Base-by-base conservation (phyloP, 1,139 yeast genomes). In the Diutina neorugosa region DNA sequence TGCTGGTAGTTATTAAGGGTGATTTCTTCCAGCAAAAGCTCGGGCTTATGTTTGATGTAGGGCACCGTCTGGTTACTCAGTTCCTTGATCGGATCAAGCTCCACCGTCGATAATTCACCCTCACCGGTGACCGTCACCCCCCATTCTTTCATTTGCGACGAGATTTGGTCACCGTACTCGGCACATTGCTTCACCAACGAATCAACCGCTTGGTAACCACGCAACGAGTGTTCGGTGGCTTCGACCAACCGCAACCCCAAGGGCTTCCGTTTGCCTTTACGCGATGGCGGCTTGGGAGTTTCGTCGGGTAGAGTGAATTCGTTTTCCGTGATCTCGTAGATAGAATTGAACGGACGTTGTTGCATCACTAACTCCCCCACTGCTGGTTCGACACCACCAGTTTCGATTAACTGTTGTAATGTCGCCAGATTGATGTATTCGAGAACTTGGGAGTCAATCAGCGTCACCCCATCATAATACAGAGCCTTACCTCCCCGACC, bases 161-260 rank as follows among this genome's bases (percentile, higher is more conserved):
- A 76, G 54, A 94, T 87, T 12, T 73, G 69, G 9, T 75, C 72
- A 53, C 98, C 96, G 58, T 87, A 84, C 31, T 80, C 78, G 12
- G 91, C 82, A 69, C 99, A 94, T 60, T 82, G 80, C 58, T 83
- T 82, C 55, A 94, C 88, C 59, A 94, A 73, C 23, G 95, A 85
- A 62, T 93, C 98, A 43, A 93, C 96, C 0, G 98, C 98, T 57
- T 84, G 85, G 64, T 93, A 94, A 3, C 98, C 98, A 60, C 82
- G 80, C 58, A 93, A 73, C 20, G 91, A 84, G 56, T 74, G 70
- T 54, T 78, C 79, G 7, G 89, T 79, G 40, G 78, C 84, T 57
- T 87, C 96, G 25, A 90, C 78, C 52, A 89, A 77, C 63, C 82
- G 80, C 60, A 85, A 84, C 9, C 97, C 96, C 52, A 81, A 77